Conservation (phyloP, 192 early-diverging fungal species). For the Spizellomyces punctatus region DNA sequence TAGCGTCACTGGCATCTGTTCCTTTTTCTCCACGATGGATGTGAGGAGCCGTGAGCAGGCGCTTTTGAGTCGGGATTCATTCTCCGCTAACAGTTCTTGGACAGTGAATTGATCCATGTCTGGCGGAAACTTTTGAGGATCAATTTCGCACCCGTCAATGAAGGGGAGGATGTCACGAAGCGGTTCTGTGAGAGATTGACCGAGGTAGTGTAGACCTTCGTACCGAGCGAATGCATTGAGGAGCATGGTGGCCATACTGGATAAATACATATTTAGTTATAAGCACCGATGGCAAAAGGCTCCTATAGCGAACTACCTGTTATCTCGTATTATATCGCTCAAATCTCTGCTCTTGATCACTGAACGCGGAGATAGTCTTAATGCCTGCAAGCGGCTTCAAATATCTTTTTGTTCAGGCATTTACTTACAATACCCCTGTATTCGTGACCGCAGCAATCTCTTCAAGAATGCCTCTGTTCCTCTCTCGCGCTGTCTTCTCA, state of each 20-base stretch:
- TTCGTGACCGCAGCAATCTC: slow-evolving; percentile 33
- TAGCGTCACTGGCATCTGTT: slow-evolving; percentile 28
- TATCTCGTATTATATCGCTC: slow-evolving; percentile 52
- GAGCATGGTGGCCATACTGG: slow-evolving; percentile 49
- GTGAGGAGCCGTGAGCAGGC: slow-evolving; percentile 27
- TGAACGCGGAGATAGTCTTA: slow-evolving; percentile 6
- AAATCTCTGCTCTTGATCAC: slow-evolving; percentile 43
- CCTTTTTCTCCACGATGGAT: slow-evolving; percentile 24
- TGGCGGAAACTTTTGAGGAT: slow-evolving; percentile 38
- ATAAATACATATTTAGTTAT: too few species aligned
- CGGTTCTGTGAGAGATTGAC: slow-evolving; percentile 25
- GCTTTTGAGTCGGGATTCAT: slow-evolving; percentile 30
- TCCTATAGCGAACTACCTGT: slow-evolving; percentile 28
- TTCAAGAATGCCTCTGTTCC: slow-evolving; percentile 44
- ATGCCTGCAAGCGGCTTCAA: neutral
- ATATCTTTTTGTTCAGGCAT: neutral
- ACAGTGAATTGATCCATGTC: slow-evolving; percentile 13
- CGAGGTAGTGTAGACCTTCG: slow-evolving; percentile 41
- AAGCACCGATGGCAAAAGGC: too few species aligned
- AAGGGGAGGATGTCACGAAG: slow-evolving; percentile 32
- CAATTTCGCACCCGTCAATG: slow-evolving; percentile 47
- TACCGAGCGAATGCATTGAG: slow-evolving; percentile 42
- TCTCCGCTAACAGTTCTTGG: slow-evolving; percentile 19
- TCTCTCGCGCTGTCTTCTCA: slow-evolving; percentile 27
- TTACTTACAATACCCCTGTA: slow-evolving; percentile 38